A percentile compares a stretch with the other conserved stretches of the same genome.
Conservation (phyloP, 352 stramenopile genomes). For the Globisporangium sylvaticum region DNA sequence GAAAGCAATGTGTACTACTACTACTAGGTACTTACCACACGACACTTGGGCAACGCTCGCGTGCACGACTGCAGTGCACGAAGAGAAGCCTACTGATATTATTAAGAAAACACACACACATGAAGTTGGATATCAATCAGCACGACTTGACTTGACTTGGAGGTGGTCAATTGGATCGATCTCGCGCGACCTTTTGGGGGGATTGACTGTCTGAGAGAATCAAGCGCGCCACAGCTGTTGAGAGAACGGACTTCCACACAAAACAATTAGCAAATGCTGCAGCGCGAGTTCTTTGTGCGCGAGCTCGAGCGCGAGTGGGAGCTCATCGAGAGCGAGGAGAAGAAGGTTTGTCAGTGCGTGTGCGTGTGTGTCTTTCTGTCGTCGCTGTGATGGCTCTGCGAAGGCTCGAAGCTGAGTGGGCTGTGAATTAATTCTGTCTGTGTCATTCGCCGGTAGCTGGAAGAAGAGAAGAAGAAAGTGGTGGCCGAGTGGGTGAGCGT, state of each 20-base stretch:
- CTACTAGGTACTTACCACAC: neutral
- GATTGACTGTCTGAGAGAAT: neutral
- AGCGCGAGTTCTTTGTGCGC: constrained; percentile 44
- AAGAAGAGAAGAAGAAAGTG: constrained; percentile 73
- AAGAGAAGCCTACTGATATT: neutral
- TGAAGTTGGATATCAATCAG: neutral
- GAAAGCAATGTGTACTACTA: constrained; percentile 7
- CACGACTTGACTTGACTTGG: too few relatives aligned
- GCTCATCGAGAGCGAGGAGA: constrained; percentile 51
- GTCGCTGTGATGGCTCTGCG: too few relatives aligned
- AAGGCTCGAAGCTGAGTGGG: too few relatives aligned
- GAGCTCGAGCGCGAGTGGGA: constrained; percentile 65
- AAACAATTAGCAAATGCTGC: constrained; percentile 31
- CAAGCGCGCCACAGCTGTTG: too few relatives aligned
- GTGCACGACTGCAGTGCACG: neutral
- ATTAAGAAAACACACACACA: neutral
- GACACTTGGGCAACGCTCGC: neutral
- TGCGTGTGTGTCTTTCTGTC: neutral
- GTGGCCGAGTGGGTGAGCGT: constrained; percentile 65
- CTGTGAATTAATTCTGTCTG: too few relatives aligned
- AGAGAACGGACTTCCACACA: neutral
- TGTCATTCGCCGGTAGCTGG: too few relatives aligned
- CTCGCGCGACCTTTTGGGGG: neutral
- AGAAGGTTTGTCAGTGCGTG: too few relatives aligned
- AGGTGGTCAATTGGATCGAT: too few relatives aligned